phyloP scores from a whole-genome alignment of 1,284 basidiomycete species.

The Volvariella surrecta region DNA sequence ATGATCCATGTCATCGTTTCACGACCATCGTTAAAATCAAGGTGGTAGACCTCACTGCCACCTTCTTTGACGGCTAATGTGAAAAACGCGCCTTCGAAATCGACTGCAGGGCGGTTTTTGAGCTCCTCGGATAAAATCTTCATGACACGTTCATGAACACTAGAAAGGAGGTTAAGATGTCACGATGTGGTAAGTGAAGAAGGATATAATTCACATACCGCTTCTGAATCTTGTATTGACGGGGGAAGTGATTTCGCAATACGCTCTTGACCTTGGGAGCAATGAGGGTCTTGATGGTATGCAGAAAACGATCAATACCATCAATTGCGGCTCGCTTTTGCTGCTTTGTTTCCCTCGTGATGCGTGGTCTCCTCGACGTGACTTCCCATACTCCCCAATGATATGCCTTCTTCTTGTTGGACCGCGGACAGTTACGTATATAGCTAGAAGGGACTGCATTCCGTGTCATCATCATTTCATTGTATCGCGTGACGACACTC shows the following conservation, averaged over 20 bases:
- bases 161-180: not conserved
- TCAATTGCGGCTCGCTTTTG: not conserved
- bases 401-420: not conserved
- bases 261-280: not conserved
- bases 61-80: slow-evolving; percentile 17
- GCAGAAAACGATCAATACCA: not conserved
- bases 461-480: not conserved
- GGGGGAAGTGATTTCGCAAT: not conserved
- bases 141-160: not conserved
- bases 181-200: not conserved
- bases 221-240: not conserved
- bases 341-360: not conserved
- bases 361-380: not conserved
- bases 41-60: slow-evolving; percentile 12
- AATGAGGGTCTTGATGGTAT: not conserved
- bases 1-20: slow-evolving; percentile 12
- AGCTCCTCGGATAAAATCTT: not conserved
- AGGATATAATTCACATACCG: not conserved
- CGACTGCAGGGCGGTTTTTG: slow-evolving; percentile 7
- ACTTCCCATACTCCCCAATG: not conserved
- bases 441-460: not conserved
- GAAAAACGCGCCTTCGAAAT: slow-evolving; percentile 15
- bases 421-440: not conserved
- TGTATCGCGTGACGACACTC: not conserved
- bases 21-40: slow-evolving; percentile 14